Evolutionary conservation across 108 stramenopile species (phyloP), one percentile per base, ranked within the genome.

Genomic region (Fragilariopsis cylindrus): DNA sequence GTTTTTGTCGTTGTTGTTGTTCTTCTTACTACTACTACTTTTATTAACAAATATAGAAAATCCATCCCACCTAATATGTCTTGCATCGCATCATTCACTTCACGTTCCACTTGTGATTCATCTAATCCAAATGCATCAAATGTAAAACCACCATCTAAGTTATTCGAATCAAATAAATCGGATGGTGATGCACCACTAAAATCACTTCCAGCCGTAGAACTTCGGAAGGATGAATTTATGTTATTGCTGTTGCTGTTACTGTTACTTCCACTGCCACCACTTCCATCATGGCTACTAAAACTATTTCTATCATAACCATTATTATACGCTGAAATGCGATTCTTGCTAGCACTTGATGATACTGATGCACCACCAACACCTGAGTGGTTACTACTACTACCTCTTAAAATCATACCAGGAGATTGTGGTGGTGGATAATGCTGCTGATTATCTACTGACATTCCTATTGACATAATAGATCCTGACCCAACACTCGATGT

Each of bases 41-140:
- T 58, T 65, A 30, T 79, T 67, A 12, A 77, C 48, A 70, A 84
- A 84, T 39, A 78, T 53, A 3, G 80, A 78, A 55, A 84, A 72
- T 55, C 72, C 81, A 42, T 70, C 73, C 69, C 52, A 15, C 81
- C 75, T 42, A 82, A 84, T 53, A 94, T 71, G 30, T 87, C 90
- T 56, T 82, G 73, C 78, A 94, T 78, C 52, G 93, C 90, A 11
- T 81, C 70, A 70, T 82, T 85, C 12, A 94, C 89, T 71, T 92
- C 89, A 30, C 81, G 68, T 53, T 94, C 87, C 7, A 94, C 78
- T 65, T 86, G 71, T 5, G 75, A 73, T 16, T 79, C 74, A 62
- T 90, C 86, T 19, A 92, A 56, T 57, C 86, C 84, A 78, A 90
- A 89, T 13, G 86, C 91, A 77, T 88, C 85, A 84, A 89, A 92